Base-by-base conservation (phyloP, 2,329 filamentous ascomycete genomes). In the Penicillium nordicum region DNA sequence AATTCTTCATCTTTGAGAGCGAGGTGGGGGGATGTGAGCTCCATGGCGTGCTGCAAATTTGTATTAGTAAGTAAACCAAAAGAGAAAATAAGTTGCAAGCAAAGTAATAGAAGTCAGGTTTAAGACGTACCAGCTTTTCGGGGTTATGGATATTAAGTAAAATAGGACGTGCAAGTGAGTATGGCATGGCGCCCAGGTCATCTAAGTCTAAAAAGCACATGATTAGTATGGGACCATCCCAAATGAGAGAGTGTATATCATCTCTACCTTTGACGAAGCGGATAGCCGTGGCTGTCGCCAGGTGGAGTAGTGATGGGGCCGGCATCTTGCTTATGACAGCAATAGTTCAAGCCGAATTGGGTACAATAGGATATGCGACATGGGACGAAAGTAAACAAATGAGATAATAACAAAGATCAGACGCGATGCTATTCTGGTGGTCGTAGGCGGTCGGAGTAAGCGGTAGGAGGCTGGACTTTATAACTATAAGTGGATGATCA, bases 1-100 rank as follows among this genome's bases (percentile, higher is more conserved):
- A 93, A 78, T 64, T 92, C 88, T 21, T 78, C 81, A 38, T 86
- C 86, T 54, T 88, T 80, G 37, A 85, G 84, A 58, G 83, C 79
- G 50, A 97, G 81, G 61, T 96, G 90, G 0, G 91, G 89, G 5
- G 87, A 92, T 68, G 86, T 85, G 49, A 81, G 59, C 75, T 97
- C 92, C 57, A 97, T 82, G 55, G 81, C 73, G 62, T 78, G 75
- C 77, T 80, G 46, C 40, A 25, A 42, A 41, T 50, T 50, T 4
- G 12, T 34, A 38, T 57, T 47, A 57, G 57, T 50, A 36, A 52
- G 49, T 30, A 30, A 37, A 29, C 21, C n/a, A 36, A n/a, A 23
- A 18, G 8, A 1, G 18, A 21, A 4, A 21, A 27, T 30, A 40
- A 21, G 48, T 29, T 29, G n/a, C 18, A 23, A 34, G 27, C 11